These are phyloP conservation scores for Ascochyta fabae DNA, from an alignment of 2,329 filamentous ascomycete genomes.

Conservation along the genomic window DNA sequence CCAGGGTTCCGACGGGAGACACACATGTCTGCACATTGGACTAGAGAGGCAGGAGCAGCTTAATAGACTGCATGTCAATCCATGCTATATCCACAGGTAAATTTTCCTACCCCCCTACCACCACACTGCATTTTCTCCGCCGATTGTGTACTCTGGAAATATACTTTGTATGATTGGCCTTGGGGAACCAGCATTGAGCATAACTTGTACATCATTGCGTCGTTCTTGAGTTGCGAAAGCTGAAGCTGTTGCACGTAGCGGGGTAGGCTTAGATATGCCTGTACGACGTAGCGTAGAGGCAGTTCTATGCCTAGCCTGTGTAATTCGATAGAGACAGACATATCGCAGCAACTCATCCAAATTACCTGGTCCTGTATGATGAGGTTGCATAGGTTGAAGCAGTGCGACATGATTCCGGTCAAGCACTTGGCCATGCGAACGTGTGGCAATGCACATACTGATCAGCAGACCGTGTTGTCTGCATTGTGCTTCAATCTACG, in stretches of 20 bases:
- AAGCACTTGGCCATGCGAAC: background rate
- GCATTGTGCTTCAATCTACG: conserved; percentile 1
- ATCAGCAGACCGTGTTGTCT: conserved; percentile 1
- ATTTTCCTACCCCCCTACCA: too few relatives aligned
- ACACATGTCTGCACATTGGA: background rate
- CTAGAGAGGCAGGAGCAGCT: background rate
- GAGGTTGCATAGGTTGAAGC: background rate
- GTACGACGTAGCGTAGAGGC: background rate
- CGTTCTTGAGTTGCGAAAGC: background rate
- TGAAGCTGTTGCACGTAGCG: background rate
- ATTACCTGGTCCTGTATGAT: background rate
- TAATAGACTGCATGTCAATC: background rate
- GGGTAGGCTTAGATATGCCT: too few relatives aligned
- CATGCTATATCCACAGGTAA: too few relatives aligned
- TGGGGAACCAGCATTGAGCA: background rate
- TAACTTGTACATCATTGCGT: background rate
- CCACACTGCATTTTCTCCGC: background rate
- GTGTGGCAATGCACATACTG: background rate
- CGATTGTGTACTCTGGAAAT: background rate
- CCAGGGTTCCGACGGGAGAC: background rate
- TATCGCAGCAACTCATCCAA: background rate
- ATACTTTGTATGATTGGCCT: background rate
- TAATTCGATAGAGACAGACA: background rate
- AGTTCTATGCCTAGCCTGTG: background rate
- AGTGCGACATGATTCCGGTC: background rate